Percentiles rank a stretch among this genome's conserved stretches.
Conservation (phyloP, 768 basidiomycete species). For the Xerocomus brunneocitrinus region DNA sequence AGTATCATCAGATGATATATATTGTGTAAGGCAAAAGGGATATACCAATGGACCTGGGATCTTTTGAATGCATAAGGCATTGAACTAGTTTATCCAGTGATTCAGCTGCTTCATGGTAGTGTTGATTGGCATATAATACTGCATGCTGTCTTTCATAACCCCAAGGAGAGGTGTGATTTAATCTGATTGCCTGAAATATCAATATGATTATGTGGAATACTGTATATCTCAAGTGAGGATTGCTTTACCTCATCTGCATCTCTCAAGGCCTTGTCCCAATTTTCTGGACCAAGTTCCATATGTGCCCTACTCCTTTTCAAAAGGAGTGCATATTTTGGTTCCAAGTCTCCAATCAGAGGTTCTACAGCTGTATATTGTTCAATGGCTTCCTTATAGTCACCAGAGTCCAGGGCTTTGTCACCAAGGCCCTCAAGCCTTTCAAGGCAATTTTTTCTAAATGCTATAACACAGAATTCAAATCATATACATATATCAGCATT, state of each 20-base stretch:
- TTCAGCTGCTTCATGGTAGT: constrained; percentile 13
- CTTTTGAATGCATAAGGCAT: background rate
- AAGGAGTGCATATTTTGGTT: background rate
- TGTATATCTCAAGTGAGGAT: too few species aligned
- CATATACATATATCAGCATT: background rate
- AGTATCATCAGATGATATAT: background rate
- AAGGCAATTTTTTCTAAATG: constrained; percentile 6
- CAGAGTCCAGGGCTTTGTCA: background rate
- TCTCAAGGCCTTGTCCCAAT: constrained; percentile 3
- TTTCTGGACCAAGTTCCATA: background rate
- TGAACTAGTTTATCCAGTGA: constrained; percentile 7
- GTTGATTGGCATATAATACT: background rate
- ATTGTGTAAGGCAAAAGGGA: background rate
- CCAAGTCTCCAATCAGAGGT: constrained; percentile 4
- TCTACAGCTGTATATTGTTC: constrained; percentile 13
- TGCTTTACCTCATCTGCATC: constrained; percentile 15
- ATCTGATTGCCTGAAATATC: constrained; percentile 8
- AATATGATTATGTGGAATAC: background rate
- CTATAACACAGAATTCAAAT: background rate
- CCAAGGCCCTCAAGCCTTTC: constrained; percentile 8
- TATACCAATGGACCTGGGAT: constrained; percentile 5
- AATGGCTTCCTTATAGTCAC: constrained; percentile 10
- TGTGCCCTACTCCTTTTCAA: constrained; percentile 16
- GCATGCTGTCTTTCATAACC: constrained; percentile 14
- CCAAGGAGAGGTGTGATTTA: constrained; percentile 13